Base-by-base conservation (phyloP, 805 yeast species). In the Suhomyces sp. region DNA sequence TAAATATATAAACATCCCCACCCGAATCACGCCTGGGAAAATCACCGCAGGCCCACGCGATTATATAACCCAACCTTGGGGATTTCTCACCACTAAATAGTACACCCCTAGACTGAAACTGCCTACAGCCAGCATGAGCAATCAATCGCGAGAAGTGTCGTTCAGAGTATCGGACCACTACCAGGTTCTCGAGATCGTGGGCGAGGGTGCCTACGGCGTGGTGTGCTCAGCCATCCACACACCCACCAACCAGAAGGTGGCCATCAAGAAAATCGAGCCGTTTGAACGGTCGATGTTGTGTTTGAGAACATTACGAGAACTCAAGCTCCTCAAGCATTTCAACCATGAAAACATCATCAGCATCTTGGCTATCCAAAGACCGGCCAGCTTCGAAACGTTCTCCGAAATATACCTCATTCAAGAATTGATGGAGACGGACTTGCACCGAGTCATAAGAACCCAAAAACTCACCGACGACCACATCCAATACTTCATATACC, bases 191-290 rank as follows among this genome's bases (percentile, higher is more conserved):
- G 90, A 89, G 59, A 82, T 93, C 13, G 85, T 93, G 1, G 98
- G 98, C 7, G 96, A 91, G 69, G 98, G 98, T 17, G 97, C 98
- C 0, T 93, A 93, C 66, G 98, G 98, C 5, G 84, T 92, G 10
- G 98, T 93, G 9, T 85, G 97, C 68, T 83, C 93, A 9, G 97
- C 97, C 0, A 71, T 85, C 9, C 97, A 93, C 70, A 82, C 83
- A 63, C 96, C 97, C 5, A 82, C 94, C 1, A 86, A 87, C 51
- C 92, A 87, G 60, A 84, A 84, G 57, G 97, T 93, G n/a, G 98
- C 98, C 41, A 91, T 93, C 64, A 93, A 93, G 70, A 93, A 92
- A 72, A 90, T 93, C 58, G 88, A 87, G 65, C 97, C 97, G 10
- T 93, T 93, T 66, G 96, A 87, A 61, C 81, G 96, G 56, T 81